Evolutionary conservation across 1,284 basidiomycete species (phyloP), one percentile per base, ranked within the genome.

Genomic region (Microbotryum scabiosae): DNA sequence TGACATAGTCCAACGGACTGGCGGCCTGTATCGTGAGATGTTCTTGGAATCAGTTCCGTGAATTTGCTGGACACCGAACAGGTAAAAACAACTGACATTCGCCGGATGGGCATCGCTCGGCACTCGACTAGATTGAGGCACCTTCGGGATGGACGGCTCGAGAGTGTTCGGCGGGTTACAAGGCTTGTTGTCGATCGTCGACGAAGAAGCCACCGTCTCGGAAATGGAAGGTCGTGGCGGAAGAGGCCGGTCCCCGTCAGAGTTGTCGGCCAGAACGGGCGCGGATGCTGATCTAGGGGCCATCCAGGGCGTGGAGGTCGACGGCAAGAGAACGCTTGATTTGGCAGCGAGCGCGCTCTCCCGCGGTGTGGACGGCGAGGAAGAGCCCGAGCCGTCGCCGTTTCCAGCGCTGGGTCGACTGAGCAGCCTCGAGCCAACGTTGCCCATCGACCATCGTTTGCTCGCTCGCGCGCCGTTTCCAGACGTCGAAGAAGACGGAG

Each of bases 1-100:
- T 91, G 63, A 90, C 85, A 71, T 90, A 91, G 73, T 91, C 88
- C 50, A 91, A 74, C 23, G 69, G 60, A 4, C 62, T 57, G 32
- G 55, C 28, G 18, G 56, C 45, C 28, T 65, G 41, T 48, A 5
- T 7, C 5, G n/a, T 12, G 10, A 28, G 5, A 30, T 2, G 4
- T 16, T 44, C 25, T 21, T 16, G 20, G 20, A 43, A 51, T 12
- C 5, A 48, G 25, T 16, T 46, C 26, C n/a, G 28, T 2, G 41
- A 2, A 23, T 12, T 4, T 28, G 14, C 5, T 16, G 18, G 16
- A 41, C 14, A 41, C 5, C 16, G 12, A 41, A 41, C n/a, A n/a
- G n/a, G 20, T 2, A 3, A 8, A 12, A 5, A 26, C 44, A 30
- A 36, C 54, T 21, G 18, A 58, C 50, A 45, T 47, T 62, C 0